Evolutionary conservation across 768 basidiomycete species (phyloP).

Genomic region (Lentinula sp.): DNA sequence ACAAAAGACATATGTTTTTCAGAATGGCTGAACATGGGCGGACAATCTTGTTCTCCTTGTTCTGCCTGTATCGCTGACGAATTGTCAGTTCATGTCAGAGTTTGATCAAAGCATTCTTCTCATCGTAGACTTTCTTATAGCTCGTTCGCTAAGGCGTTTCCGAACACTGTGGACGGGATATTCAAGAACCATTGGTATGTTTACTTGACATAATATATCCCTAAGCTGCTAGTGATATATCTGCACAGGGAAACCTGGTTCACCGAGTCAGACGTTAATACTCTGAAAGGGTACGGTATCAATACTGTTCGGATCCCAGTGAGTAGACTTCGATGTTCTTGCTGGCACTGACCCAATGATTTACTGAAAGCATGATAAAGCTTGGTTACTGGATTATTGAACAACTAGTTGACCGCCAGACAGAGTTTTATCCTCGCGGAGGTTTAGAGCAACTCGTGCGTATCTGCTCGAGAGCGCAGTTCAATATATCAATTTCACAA

Average conservation of each 20-base stretch:
- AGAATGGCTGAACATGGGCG: conserved; percentile 77
- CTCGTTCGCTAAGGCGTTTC: conserved; percentile 54
- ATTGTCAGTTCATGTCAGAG: conserved; percentile 34
- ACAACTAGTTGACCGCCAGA: conserved; percentile 51
- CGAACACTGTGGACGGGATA: conserved; percentile 45
- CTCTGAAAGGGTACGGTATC: conserved; percentile 49
- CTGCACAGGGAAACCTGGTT: conserved; percentile 53
- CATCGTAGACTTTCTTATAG: conserved; percentile 23
- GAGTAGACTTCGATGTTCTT: conserved; percentile 13
- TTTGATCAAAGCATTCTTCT: background rate
- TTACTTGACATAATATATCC: background rate
- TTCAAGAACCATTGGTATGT: conserved; percentile 62
- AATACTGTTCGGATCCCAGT: conserved; percentile 79
- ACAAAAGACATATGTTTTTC: background rate
- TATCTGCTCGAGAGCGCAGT: background rate
- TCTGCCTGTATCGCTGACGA: conserved; percentile 60
- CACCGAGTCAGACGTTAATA: conserved; percentile 50
- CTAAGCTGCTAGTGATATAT: background rate
- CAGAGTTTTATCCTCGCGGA: conserved; percentile 64
- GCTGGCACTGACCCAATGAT: background rate
- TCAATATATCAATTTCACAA: background rate
- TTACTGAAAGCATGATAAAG: conserved; percentile 23
- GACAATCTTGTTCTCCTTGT: conserved; percentile 53
- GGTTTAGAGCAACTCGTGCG: conserved; percentile 61
- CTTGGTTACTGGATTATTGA: conserved; percentile 84